Evolutionary conservation across 345 rosid genomes (phyloP).

Genomic region (Camelina sativa): DNA sequence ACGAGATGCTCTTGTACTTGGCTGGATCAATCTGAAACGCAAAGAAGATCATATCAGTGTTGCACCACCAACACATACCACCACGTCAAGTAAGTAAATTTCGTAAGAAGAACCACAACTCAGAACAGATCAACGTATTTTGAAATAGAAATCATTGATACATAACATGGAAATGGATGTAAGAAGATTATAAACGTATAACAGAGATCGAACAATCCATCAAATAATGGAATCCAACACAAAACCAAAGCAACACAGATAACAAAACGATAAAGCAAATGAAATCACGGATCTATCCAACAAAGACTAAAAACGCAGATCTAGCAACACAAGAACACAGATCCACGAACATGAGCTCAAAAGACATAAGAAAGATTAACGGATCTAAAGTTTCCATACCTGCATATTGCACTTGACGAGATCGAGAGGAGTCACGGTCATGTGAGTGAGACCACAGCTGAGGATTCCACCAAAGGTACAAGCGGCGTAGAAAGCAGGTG

Average conservation of each 20-base stretch:
- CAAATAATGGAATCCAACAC: background rate
- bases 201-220: background rate
- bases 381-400: constrained; percentile 48
- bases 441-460: constrained; percentile 97
- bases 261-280: background rate
- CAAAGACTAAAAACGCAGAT: constrained; percentile 15
- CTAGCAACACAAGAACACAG: constrained; percentile 23
- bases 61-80: constrained; percentile 17
- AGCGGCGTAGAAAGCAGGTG: constrained; percentile 87
- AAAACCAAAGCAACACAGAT: background rate
- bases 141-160: background rate
- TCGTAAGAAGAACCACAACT: background rate
- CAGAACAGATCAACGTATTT: constrained; percentile 3
- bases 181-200: constrained; percentile 4
- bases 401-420: constrained; percentile 99
- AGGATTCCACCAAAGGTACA: constrained; percentile 88
- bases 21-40: constrained; percentile 80
- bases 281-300: constrained; percentile 10
- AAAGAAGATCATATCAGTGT: constrained; percentile 18
- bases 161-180: background rate
- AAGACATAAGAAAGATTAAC: background rate
- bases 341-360: constrained; percentile 6
- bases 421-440: constrained; percentile 95
- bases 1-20: constrained; percentile 90
- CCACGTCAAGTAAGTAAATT: constrained; percentile 5